Percentiles rank a stretch among this genome's conserved stretches.
Evolutionary conservation across 2,329 filamentous ascomycete genomes (phyloP).

Genomic region (Simplicillium sp.): DNA sequence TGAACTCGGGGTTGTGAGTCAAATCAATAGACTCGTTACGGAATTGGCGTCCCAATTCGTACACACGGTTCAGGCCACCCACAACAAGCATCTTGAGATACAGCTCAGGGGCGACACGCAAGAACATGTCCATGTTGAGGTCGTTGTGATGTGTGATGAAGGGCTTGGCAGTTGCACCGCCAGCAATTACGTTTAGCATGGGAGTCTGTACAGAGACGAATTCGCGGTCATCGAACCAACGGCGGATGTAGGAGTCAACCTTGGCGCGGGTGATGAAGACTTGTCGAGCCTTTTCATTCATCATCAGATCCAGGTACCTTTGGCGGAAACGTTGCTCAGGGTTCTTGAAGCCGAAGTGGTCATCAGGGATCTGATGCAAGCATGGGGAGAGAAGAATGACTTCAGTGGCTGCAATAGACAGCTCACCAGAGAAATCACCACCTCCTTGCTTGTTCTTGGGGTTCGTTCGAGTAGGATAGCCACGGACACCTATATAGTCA

Average conservation of each 20-base stretch:
- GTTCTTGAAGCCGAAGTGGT: slow-evolving; percentile 93
- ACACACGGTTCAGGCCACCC: slow-evolving; percentile 87
- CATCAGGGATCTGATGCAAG: slow-evolving; percentile 67
- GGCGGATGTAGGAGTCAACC: slow-evolving; percentile 81
- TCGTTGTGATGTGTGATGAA: slow-evolving; percentile 97
- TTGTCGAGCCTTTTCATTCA: slow-evolving; percentile 81
- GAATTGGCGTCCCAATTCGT: slow-evolving; percentile 93
- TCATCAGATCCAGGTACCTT: slow-evolving; percentile 90
- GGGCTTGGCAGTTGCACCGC: slow-evolving; percentile 86
- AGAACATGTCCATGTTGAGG: slow-evolving; percentile 84
- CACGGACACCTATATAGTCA: slow-evolving; percentile 13
- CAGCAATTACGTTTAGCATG: slow-evolving; percentile 94
- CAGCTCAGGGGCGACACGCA: slow-evolving; percentile 90
- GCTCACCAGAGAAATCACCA: slow-evolving; percentile 60
- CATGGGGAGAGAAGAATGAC: slow-evolving; percentile 82
- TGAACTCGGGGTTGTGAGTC: slow-evolving; percentile 97
- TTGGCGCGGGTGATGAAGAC: slow-evolving; percentile 78
- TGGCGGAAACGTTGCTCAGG: slow-evolving; percentile 88
- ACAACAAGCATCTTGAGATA: slow-evolving; percentile 96
- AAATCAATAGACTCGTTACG: slow-evolving; percentile 66
- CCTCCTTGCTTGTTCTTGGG: slow-evolving; percentile 82
- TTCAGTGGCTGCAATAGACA: slow-evolving; percentile 87
- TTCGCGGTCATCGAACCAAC: slow-evolving; percentile 77
- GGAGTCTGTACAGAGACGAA: slow-evolving; percentile 95
- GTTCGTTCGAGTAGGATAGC: slow-evolving; percentile 50